phyloP scores from a whole-genome alignment of 2,329 filamentous ascomycete species.

The Onygena corvina region DNA sequence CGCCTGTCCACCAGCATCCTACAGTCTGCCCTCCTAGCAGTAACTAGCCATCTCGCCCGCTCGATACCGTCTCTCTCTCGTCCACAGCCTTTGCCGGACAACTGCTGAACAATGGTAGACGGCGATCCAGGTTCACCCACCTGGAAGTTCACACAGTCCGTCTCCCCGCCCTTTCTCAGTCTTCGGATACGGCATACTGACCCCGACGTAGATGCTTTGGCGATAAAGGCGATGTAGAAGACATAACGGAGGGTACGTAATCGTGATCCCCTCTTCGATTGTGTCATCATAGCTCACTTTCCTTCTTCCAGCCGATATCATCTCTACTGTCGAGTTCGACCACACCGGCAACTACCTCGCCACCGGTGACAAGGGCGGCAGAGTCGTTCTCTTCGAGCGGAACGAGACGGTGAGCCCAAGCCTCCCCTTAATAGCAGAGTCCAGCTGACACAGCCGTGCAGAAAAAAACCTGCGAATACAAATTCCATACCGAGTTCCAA shows the following conservation, averaged over 20 bases:
- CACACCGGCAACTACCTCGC: conserved; percentile 42
- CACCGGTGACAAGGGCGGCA: conserved; percentile 42
- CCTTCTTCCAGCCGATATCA: conserved; percentile 36
- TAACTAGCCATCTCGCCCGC: too few species aligned
- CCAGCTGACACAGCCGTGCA: conserved; percentile 30
- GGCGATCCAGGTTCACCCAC: conserved; percentile 86
- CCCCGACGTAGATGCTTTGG: conserved; percentile 69
- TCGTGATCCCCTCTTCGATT: neutral
- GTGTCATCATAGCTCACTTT: conserved; percentile 11
- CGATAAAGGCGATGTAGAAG: conserved; percentile 98
- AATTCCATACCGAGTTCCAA: conserved; percentile 99
- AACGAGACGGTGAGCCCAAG: conserved; percentile 72
- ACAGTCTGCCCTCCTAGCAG: too few species aligned
- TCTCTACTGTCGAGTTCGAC: conserved; percentile 43
- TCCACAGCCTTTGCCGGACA: neutral
- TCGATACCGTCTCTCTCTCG: neutral
- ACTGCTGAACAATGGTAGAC: conserved; percentile 72
- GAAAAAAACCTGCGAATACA: conserved; percentile 99
- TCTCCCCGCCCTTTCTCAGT: conserved; percentile 19
- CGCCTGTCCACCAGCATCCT: too few species aligned
- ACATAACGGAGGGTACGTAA: conserved; percentile 78
- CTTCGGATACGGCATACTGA: conserved; percentile 11
- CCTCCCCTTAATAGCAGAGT: neutral
- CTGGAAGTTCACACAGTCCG: conserved; percentile 99
- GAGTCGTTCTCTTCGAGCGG: conserved; percentile 47